Evolutionary conservation across 306 rosid species (phyloP).

Genomic region (Cyclanthera cordifolia): DNA sequence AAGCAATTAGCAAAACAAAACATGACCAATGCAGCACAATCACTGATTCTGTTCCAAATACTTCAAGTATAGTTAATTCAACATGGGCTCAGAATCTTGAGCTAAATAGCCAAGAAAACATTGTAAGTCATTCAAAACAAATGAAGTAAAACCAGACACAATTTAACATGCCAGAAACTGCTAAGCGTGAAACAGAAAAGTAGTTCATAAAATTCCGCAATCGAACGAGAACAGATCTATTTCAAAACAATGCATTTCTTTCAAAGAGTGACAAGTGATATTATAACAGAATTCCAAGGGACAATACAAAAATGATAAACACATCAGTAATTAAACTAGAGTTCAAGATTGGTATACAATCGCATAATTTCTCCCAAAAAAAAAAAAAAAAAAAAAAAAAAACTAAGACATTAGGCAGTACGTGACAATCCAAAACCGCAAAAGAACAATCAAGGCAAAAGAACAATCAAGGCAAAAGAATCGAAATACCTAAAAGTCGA

Average conservation of each 20-base stretch:
- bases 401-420: neutral
- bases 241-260: neutral
- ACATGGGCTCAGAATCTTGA: neutral
- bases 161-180: neutral
- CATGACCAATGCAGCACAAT: neutral
- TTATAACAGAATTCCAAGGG: neutral
- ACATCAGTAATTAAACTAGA: neutral
- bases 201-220: no score
- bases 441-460: neutral
- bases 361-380: neutral
- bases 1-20: neutral
- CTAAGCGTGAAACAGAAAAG: neutral
- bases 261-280: neutral
- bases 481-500: slow-evolving; percentile 35
- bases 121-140: neutral
- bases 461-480: neutral
- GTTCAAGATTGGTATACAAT: neutral
- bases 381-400: no score
- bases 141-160: neutral
- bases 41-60: neutral
- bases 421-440: neutral
- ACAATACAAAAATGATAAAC: neutral
- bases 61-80: neutral
- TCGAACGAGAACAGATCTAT: neutral
- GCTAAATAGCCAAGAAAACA: neutral